Base-by-base conservation (phyloP, 164 flowering plant species). In the Magnolia changhungtana region DNA sequence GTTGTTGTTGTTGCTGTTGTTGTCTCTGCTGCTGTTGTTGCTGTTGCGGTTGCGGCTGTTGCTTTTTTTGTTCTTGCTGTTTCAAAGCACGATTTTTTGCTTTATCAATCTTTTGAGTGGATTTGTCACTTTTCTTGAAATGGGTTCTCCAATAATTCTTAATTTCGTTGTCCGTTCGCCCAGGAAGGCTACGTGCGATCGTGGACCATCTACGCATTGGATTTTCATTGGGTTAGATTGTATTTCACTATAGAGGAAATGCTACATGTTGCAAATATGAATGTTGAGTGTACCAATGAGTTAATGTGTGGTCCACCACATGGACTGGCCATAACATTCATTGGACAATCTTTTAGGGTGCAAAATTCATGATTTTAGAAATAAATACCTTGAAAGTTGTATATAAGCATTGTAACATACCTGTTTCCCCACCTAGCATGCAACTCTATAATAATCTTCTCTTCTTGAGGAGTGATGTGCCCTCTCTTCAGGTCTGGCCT, bases 341-440 rank as follows among this genome's bases (percentile, higher is more conserved):
- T 37, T 37, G 45, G 45, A 37, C 7, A 37, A 0, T 37, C 45
- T 37, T 11, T 16, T 11, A 11, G 3, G 61, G 61, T 55, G 61
- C 18, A 55, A 11, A 16, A 16, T 55, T 55, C 61, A 55, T 55
- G 13, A 55, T 11, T 55, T 16, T 11, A 3, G 61, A 55, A 55
- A 11, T 55, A 16, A 55, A 7, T 11, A 55, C 61, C 2, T 14
- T 55, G 61, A 55, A 8, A 16, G 61, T 55, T 55, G 37, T 29
- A 24, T 16, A 16, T 67, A 67, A 24, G 49, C 70, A 64, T 59
- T 9, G 31, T n/a, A 5, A 23, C 45, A 83, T 77, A 93, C 98
- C 97, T 95, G 87, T 95, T 95, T 45, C 98, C 98, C 97, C 95
- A 95, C 65, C 83, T 87, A 73, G 94, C 96, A 86, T 95, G 98